Base-by-base conservation (phyloP, 1,284 basidiomycete genomes). In the Pyrrhoderma lamaoense region DNA sequence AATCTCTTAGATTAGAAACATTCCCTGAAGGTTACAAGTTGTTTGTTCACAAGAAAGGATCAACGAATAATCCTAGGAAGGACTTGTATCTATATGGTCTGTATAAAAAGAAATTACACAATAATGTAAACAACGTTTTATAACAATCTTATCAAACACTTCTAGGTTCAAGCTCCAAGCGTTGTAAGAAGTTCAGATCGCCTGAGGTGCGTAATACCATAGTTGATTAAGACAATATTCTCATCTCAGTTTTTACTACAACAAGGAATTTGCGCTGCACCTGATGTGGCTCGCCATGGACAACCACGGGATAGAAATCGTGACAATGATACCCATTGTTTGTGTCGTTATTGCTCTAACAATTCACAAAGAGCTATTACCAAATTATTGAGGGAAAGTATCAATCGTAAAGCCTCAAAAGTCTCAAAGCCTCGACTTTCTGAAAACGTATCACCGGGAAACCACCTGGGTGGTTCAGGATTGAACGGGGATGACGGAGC, bases 211-310 rank as follows among this genome's bases (percentile, higher is more conserved):
- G 22, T 42, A 19, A 9, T 16, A 31, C 37, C 45, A 35, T 8
- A 2, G 40, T 25, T 18, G 25, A n/a, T 22, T 31, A 16, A 8
- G 19, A 21, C 13, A 21, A 18, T 13, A 13, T 11, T 13, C 4
- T n/a, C n/a, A n/a, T n/a, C n/a, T n/a, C n/a, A n/a, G 36, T 36
- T 46, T 25, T 25, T 19, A 21, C n/a, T 36, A 14, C 36, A 23
- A 3, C 11, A 21, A 52, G 42, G 54, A 55, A 36, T 55, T 55
- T 39, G 45, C 31, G 2, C 45, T 52, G 8, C 54, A 55, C 34
- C 45, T 45, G 7, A 55, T 52, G 43, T 55, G 54, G 54, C 43
- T 55, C 19, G 54, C 50, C 13, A 47, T 48, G 50, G 50, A 22
- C 25, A 44, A n/a, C 54, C 49, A 22, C 42, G 3, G 38, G 49